Base-by-base conservation (phyloP, 2,329 filamentous ascomycete species). In the Torrubiellomyces zombiae region DNA sequence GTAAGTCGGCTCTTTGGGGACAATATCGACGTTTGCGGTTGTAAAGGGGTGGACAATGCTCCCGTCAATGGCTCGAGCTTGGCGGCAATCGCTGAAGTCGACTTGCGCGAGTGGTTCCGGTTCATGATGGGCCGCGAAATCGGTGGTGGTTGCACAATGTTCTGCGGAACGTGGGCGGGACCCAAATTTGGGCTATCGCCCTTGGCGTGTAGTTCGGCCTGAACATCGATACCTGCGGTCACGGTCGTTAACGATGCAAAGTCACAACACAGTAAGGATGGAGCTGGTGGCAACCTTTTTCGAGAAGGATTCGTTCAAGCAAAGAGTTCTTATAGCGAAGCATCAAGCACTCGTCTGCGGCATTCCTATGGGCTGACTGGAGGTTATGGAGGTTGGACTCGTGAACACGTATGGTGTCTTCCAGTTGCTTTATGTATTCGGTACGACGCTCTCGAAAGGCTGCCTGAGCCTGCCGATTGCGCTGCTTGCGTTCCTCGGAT, bases 401-500 rank as follows among this genome's bases (percentile, higher is more conserved):
- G 62, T 95, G 86, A 39, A 89, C 80, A 45, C 89, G 86, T 53
- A 98, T 95, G 28, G 85, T 92, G 40, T 86, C 82, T 56, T 98
- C 89, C 14, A 98, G 68, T 53, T 98, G 89, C 59, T 95, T 95
- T 59, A 98, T 98, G 53, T 98, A 98, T 60, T 98, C 89, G 28
- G 86, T 95, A 30, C 89, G 75, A 37, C 89, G 77, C 56, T 98
- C 89, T 39, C 89, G 76, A 45, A 98, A 98, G 29, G 89, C 89
- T 28, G 89, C 89, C 56, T 98, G 89, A 23, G 89, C 89, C 58
- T 95, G 89, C 40, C 89, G 67, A 48, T 98, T 98, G 37, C 89
- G 73, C 56, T 95, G 89, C 60, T 98, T 95, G 44, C 89, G 75
- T 56, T 98, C 89, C 53, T 98, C 89, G 8, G 89, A 95, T 18